Conservation (phyloP, 2,329 filamentous ascomycete genomes). For the Triangularia verruculosa region DNA sequence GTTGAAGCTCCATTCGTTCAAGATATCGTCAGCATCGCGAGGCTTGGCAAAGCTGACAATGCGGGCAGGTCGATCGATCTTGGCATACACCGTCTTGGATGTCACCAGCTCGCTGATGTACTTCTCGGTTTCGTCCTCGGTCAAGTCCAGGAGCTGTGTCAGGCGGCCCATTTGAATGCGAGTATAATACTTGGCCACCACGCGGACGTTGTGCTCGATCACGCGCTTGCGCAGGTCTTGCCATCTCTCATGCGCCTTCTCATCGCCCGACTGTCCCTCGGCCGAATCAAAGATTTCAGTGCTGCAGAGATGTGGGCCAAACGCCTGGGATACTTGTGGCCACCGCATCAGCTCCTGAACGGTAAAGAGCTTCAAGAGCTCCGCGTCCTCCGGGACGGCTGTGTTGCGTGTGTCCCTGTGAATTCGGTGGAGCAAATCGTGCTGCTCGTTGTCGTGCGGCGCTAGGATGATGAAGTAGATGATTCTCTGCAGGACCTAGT, state of each 20-base stretch:
- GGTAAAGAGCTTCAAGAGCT: conserved; percentile 91
- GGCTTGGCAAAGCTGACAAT: conserved; percentile 95
- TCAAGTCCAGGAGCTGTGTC: conserved; percentile 85
- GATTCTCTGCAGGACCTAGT: conserved; percentile 84
- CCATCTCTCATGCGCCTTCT: conserved; percentile 84
- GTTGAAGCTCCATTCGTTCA: conserved; percentile 98
- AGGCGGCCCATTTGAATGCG: conserved; percentile 90
- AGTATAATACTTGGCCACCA: conserved; percentile 98
- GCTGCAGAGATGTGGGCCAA: conserved; percentile 79
- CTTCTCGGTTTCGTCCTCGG: conserved; percentile 95
- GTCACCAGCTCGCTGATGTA: conserved; percentile 97
- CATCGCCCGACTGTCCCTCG: conserved; percentile 63
- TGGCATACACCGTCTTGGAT: conserved; percentile 95
- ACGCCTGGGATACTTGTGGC: conserved; percentile 87
- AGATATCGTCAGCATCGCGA: conserved; percentile 87
- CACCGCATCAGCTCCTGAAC: conserved; percentile 97
- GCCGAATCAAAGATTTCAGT: conserved; percentile 85
- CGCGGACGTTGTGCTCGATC: conserved; percentile 97
- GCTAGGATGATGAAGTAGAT: conserved; percentile 97
- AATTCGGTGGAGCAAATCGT: conserved; percentile 92
- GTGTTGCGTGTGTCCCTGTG: conserved; percentile 79
- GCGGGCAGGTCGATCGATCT: conserved; percentile 90
- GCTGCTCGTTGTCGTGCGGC: conserved; percentile 97
- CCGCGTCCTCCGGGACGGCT: conserved; percentile 73
- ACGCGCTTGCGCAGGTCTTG: conserved; percentile 95